These are phyloP conservation scores for Chlorophyllum brunneum DNA, from an alignment of 768 basidiomycete species.

Conservation along the genomic window DNA sequence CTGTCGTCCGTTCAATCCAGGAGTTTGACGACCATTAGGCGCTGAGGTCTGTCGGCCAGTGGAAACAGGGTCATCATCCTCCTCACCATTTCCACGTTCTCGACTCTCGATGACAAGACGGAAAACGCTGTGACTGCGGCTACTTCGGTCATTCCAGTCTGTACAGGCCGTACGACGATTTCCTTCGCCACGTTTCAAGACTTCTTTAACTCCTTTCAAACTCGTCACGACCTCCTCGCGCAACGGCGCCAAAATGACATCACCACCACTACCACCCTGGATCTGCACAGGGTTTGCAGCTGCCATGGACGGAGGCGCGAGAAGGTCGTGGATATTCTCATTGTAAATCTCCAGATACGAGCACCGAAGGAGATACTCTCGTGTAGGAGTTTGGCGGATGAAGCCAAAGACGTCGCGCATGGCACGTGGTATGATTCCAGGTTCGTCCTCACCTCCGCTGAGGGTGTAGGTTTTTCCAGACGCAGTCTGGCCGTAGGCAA, in stretches of 20 bases:
- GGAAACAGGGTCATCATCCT: slow-evolving; percentile 44
- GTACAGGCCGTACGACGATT: slow-evolving; percentile 90
- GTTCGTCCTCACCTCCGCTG: slow-evolving; percentile 76
- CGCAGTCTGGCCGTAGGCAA: slow-evolving; percentile 90
- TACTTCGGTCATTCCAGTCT: slow-evolving; percentile 98
- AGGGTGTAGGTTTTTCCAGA: slow-evolving; percentile 60
- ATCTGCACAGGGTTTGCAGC: slow-evolving; percentile 66
- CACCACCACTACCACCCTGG: slow-evolving; percentile 59
- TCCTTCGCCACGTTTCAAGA: slow-evolving; percentile 81
- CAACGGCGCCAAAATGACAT: slow-evolving; percentile 69
- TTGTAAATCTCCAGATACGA: slow-evolving; percentile 99
- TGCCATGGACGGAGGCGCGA: slow-evolving; percentile 61
- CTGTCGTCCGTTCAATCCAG: slow-evolving; percentile 38
- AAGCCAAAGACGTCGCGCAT: slow-evolving; percentile 89
- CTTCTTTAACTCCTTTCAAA: slow-evolving; percentile 79
- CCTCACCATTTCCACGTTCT: slow-evolving; percentile 49
- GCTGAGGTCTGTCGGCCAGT: slow-evolving; percentile 37
- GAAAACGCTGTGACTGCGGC: slow-evolving; percentile 92
- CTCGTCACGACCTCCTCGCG: slow-evolving; percentile 94
- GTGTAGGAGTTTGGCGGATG: slow-evolving; percentile 70
- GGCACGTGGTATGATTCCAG: slow-evolving; percentile 91
- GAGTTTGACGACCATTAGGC: slow-evolving; percentile 38
- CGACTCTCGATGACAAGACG: slow-evolving; percentile 88
- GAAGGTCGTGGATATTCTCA: slow-evolving; percentile 81
- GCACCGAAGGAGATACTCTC: slow-evolving; percentile 93